Conservation (phyloP, 345 rosid genomes). For the Aquilaria malaccensis region DNA sequence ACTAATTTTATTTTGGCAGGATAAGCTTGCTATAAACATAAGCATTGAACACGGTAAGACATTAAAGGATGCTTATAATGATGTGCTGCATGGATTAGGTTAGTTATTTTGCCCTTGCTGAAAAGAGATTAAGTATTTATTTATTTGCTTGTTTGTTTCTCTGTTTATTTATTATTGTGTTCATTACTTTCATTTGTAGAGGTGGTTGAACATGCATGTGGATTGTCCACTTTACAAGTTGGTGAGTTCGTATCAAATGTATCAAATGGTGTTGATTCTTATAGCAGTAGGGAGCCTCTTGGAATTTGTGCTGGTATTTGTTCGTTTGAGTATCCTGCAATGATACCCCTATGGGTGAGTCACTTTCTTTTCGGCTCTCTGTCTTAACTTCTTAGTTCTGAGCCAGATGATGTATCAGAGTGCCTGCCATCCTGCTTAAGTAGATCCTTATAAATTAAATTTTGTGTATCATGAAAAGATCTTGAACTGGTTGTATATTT, state of each 20-base stretch:
- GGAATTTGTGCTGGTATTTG: conserved; percentile 47
- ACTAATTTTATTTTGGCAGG: conserved; percentile 23
- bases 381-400: conserved; percentile 5
- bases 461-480: no score
- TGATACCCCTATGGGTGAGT: conserved; percentile 37
- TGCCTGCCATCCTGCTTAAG: no score
- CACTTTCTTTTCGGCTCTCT: conserved; percentile 10
- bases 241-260: conserved; percentile 39
- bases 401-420: background rate
- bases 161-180: conserved; percentile 6
- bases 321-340: conserved; percentile 30
- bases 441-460: no score
- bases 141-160: conserved; percentile 1
- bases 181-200: conserved; percentile 21
- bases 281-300: conserved; percentile 34
- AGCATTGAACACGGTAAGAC: conserved; percentile 55
- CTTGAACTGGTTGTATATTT: no score
- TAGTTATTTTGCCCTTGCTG: background rate
- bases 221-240: conserved; percentile 28
- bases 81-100: conserved; percentile 36
- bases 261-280: conserved; percentile 38
- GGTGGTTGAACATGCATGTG: conserved; percentile 47
- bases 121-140: conserved; percentile 1
- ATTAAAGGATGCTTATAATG: conserved; percentile 27
- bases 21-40: conserved; percentile 47